phyloP scores from a whole-genome alignment of 768 basidiomycete species.

The Tylopilus rubrobrunneus region DNA sequence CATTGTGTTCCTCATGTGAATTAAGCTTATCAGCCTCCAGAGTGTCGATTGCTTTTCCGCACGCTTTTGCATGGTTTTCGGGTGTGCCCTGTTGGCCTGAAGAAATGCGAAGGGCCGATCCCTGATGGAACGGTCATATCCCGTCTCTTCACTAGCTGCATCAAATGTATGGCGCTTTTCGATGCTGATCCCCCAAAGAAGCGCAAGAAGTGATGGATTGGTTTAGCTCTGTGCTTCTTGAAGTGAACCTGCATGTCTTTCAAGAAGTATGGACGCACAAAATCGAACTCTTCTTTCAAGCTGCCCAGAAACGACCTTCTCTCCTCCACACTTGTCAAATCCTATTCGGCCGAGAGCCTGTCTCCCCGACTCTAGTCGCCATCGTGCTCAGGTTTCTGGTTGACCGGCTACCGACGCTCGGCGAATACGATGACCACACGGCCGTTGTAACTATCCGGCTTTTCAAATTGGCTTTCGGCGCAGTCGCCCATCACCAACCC shows the following conservation, averaged over 20 bases:
- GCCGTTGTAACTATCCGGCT: slow-evolving; percentile 84
- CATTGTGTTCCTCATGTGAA: background rate
- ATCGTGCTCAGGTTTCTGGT: slow-evolving; percentile 88
- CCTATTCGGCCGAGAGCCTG: slow-evolving; percentile 73
- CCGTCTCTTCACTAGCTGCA: slow-evolving; percentile 80
- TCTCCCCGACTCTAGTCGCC: slow-evolving; percentile 77
- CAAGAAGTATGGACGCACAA: slow-evolving; percentile 95
- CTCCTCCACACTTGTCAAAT: slow-evolving; percentile 83
- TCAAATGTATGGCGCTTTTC: slow-evolving; percentile 82
- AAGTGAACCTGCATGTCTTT: slow-evolving; percentile 88
- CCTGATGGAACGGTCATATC: slow-evolving; percentile 87
- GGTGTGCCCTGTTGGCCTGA: slow-evolving; percentile 68
- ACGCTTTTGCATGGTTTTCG: slow-evolving; percentile 88
- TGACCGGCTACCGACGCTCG: slow-evolving; percentile 74
- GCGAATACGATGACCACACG: slow-evolving; percentile 77
- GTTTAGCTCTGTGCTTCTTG: slow-evolving; percentile 66
- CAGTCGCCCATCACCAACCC: slow-evolving; percentile 48
- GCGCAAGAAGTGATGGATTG: slow-evolving; percentile 81
- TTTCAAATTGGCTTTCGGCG: slow-evolving; percentile 93
- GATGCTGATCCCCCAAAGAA: slow-evolving; percentile 66
- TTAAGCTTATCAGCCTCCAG: slow-evolving; percentile 37
- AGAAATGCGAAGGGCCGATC: slow-evolving; percentile 71
- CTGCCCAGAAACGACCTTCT: slow-evolving; percentile 68
- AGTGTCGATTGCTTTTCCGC: slow-evolving; percentile 81
- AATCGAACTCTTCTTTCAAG: slow-evolving; percentile 86